phyloP scores from a whole-genome alignment of 1,139 yeast species.

The Candida freyschussii region DNA sequence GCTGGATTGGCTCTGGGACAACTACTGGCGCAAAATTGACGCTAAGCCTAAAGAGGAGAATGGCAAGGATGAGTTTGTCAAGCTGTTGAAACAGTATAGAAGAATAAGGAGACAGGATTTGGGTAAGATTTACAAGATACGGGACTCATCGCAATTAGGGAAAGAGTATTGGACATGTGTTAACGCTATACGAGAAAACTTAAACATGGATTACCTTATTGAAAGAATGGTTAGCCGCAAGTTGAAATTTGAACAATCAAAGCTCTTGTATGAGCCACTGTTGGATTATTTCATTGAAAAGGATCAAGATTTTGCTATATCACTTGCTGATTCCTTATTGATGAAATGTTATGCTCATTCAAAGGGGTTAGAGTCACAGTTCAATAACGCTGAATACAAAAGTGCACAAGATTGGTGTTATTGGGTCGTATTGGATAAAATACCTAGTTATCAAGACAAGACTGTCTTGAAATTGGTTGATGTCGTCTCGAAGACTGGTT shows the following conservation, averaged over 20 bases:
- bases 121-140: constrained; percentile 33
- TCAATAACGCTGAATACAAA: constrained; percentile 6
- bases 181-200: constrained; percentile 16
- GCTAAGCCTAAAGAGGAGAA: constrained; percentile 30
- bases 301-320: constrained; percentile 7
- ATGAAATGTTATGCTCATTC: constrained; percentile 12
- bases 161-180: constrained; percentile 39
- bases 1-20: constrained; percentile 64
- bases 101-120: constrained; percentile 44
- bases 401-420: constrained; percentile 12
- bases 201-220: constrained; percentile 9
- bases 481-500: constrained; percentile 13
- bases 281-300: constrained; percentile 19
- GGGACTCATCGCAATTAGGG: constrained; percentile 38
- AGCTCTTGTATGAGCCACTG: constrained; percentile 29
- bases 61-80: constrained; percentile 25
- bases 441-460: constrained; percentile 2
- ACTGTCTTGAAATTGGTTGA: constrained; percentile 7
- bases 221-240: constrained; percentile 14
- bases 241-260: constrained; percentile 20
- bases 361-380: constrained; percentile 5
- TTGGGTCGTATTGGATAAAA: constrained; percentile 13
- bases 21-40: constrained; percentile 58
- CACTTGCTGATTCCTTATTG: constrained; percentile 23
- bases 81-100: constrained; percentile 24